Conservation (phyloP, 2,329 filamentous ascomycete species). For the Aaosphaeria pasadenensis region DNA sequence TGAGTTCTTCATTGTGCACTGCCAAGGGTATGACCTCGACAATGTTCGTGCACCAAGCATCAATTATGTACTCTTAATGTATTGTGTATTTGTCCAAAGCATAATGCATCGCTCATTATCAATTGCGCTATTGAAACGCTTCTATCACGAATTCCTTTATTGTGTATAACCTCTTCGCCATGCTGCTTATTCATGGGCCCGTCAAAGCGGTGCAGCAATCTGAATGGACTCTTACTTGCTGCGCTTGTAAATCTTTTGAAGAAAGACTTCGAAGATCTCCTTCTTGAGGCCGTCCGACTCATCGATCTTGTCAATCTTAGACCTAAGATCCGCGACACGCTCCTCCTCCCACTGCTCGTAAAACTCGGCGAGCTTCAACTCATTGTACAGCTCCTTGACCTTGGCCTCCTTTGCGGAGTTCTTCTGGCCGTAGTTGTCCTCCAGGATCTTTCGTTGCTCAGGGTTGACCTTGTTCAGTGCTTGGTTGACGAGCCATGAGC, state of each 20-base stretch:
- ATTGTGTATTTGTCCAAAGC: too few species aligned
- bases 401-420: slow-evolving; percentile 76
- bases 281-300: slow-evolving; percentile 88
- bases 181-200: too few species aligned
- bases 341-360: slow-evolving; percentile 91
- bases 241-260: slow-evolving; percentile 97
- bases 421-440: slow-evolving; percentile 93
- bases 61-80: too few species aligned
- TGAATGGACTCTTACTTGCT: slow-evolving; percentile 66
- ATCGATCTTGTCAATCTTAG: slow-evolving; percentile 75
- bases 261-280: slow-evolving; percentile 82
- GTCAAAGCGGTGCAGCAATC: too few species aligned
- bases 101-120: too few species aligned
- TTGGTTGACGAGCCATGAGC: slow-evolving; percentile 97
- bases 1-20: too few species aligned
- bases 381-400: slow-evolving; percentile 85
- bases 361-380: slow-evolving; percentile 76
- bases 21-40: too few species aligned
- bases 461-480: slow-evolving; percentile 76
- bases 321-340: slow-evolving; percentile 71
- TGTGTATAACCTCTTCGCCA: too few species aligned
- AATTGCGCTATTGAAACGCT: too few species aligned
- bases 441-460: slow-evolving; percentile 83
- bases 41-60: too few species aligned
- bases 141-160: too few species aligned